Evolutionary conservation across 768 basidiomycete genomes (phyloP).

Genomic region (Fomitopsis pulvina): DNA sequence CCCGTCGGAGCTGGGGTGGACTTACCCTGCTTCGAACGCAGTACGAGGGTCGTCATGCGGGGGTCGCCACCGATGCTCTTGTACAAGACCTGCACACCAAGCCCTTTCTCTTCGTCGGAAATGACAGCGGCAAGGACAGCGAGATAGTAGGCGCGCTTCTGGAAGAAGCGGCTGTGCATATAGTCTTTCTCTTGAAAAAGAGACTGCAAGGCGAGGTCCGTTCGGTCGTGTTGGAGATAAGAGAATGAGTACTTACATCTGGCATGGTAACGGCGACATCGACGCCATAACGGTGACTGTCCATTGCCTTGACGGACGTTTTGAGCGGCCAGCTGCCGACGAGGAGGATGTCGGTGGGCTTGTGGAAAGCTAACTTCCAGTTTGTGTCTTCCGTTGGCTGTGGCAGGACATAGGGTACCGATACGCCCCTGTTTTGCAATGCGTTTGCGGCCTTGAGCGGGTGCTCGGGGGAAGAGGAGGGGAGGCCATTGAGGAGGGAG

Average conservation of each 20-base stretch:
- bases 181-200: constrained; percentile 98
- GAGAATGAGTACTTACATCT: constrained; percentile 30
- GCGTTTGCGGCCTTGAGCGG: constrained; percentile 59
- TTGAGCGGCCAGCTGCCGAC: constrained; percentile 87
- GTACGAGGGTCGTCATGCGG: constrained; percentile 57
- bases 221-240: not conserved
- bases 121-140: constrained; percentile 68
- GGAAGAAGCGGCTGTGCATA: constrained; percentile 81
- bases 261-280: constrained; percentile 90
- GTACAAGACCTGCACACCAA: constrained; percentile 57
- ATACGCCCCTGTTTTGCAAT: constrained; percentile 46
- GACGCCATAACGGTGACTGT: constrained; percentile 56
- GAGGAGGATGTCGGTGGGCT: constrained; percentile 68
- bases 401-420: constrained; percentile 66
- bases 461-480: constrained; percentile 50
- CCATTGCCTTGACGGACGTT: constrained; percentile 65
- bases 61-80: constrained; percentile 53
- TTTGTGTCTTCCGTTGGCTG: constrained; percentile 73
- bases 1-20: not conserved
- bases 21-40: constrained; percentile 50
- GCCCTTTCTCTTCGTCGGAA: constrained; percentile 32
- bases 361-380: constrained; percentile 82
- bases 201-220: constrained; percentile 28
- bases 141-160: constrained; percentile 88
- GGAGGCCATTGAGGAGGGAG: constrained; percentile 51